Conservation (phyloP, 169 alveolate species). For the Plasmodium vinckei region DNA sequence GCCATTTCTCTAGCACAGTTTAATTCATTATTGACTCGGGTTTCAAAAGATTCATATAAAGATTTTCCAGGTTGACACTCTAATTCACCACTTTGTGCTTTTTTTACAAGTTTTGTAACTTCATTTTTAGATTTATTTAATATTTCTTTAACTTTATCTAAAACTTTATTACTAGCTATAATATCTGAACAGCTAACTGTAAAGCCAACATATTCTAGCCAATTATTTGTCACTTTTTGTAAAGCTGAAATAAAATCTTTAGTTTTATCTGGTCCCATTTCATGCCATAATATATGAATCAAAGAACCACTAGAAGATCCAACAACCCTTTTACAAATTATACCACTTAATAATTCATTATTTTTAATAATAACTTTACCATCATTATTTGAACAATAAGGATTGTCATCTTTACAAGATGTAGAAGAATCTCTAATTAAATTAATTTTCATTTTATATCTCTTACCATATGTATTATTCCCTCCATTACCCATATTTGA, state of each 20-base stretch:
- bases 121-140: constrained; percentile 89
- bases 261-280: constrained; percentile 97
- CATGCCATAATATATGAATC: constrained; percentile 98
- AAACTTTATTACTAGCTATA: constrained; percentile 94
- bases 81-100: constrained; percentile 96
- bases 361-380: constrained; percentile 93
- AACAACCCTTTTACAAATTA: constrained; percentile 96
- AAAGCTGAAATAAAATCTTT: constrained; percentile 95
- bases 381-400: constrained; percentile 81
- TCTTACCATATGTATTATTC: constrained; percentile 78
- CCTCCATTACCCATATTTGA: constrained; percentile 71
- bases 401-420: constrained; percentile 78
- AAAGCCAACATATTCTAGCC: constrained; percentile 97
- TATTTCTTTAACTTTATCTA: constrained; percentile 92
- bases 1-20: constrained; percentile 96
- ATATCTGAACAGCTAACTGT: constrained; percentile 99
- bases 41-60: constrained; percentile 98
- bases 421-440: constrained; percentile 78
- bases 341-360: constrained; percentile 97
- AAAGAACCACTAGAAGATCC: constrained; percentile 99
- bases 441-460: constrained; percentile 78
- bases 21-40: constrained; percentile 95
- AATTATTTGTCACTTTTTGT: constrained; percentile 97
- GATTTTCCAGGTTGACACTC: constrained; percentile 99
- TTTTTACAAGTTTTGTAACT: constrained; percentile 87